Conservation (phyloP, 1,284 basidiomycete species). For the Rhizoctonia solani region DNA sequence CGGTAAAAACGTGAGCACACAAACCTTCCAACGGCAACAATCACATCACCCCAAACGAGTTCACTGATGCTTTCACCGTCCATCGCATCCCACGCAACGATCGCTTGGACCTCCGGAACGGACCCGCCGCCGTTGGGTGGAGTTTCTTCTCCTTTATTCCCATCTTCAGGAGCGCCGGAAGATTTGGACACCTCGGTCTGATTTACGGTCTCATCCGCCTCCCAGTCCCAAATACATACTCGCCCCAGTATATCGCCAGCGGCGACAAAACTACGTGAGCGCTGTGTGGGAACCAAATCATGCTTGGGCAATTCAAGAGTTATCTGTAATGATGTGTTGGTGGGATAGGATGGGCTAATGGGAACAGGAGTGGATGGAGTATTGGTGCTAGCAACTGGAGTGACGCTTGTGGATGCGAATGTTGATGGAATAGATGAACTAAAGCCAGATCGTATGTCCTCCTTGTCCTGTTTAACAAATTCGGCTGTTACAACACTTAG, state of each 20-base stretch:
- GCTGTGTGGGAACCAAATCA: background rate
- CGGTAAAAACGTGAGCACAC: constrained; percentile 40
- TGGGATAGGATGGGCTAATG: constrained; percentile 5
- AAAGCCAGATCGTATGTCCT: constrained; percentile 2
- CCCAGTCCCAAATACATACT: constrained; percentile 59
- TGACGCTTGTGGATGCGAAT: background rate
- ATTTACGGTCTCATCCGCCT: constrained; percentile 27
- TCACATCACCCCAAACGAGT: constrained; percentile 61
- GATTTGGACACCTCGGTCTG: background rate
- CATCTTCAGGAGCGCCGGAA: too few species aligned
- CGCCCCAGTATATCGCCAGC: constrained; percentile 57
- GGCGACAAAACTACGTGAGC: constrained; percentile 49
- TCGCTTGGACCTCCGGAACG: constrained; percentile 37
- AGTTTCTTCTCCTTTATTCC: background rate
- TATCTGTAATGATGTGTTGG: constrained; percentile 23
- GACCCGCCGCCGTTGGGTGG: constrained; percentile 16
- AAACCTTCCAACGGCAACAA: constrained; percentile 61
- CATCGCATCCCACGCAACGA: constrained; percentile 57
- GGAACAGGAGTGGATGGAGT: constrained; percentile 9
- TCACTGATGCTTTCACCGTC: constrained; percentile 62
- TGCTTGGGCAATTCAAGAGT: background rate
- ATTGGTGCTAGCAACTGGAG: constrained; percentile 25
- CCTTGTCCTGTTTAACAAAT: constrained; percentile 22
- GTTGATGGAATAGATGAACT: constrained; percentile 12
- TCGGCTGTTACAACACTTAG: constrained; percentile 38